Evolutionary conservation across 2,329 filamentous ascomycete genomes (phyloP).

Genomic region (Microcyclospora tardicrescens): DNA sequence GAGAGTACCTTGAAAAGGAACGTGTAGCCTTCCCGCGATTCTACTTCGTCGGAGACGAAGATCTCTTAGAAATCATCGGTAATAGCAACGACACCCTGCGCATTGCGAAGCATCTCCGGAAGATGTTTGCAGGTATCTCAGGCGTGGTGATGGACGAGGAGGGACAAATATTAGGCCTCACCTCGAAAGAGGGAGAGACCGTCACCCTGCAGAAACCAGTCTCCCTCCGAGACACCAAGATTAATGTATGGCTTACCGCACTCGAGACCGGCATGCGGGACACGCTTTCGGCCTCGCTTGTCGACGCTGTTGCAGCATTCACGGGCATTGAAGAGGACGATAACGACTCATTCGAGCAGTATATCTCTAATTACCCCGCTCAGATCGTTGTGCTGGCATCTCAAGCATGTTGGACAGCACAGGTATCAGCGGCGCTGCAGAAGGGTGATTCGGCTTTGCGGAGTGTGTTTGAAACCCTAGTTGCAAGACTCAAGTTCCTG

Average conservation of each 20-base stretch:
- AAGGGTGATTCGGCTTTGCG: slow-evolving; percentile 58
- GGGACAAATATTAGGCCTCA: slow-evolving; percentile 71
- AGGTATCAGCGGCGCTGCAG: slow-evolving; percentile 64
- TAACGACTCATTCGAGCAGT: slow-evolving; percentile 56
- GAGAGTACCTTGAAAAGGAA: slow-evolving; percentile 96
- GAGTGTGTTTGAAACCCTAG: slow-evolving; percentile 64
- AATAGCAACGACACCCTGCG: slow-evolving; percentile 96
- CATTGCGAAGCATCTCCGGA: slow-evolving; percentile 97
- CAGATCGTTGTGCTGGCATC: slow-evolving; percentile 92
- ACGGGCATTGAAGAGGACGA: slow-evolving; percentile 58
- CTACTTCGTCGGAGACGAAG: slow-evolving; percentile 98
- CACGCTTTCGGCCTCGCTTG: slow-evolving; percentile 79
- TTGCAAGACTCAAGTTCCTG: slow-evolving; percentile 71
- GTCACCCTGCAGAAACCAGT: slow-evolving; percentile 83
- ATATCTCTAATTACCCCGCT: slow-evolving; percentile 72
- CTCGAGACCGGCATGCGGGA: slow-evolving; percentile 88
- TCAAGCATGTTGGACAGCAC: slow-evolving; percentile 84
- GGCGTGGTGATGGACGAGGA: slow-evolving; percentile 88
- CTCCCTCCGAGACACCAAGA: slow-evolving; percentile 81
- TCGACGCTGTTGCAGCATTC: slow-evolving; percentile 75
- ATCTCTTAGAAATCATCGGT: slow-evolving; percentile 95
- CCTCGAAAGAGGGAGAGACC: slow-evolving; percentile 86
- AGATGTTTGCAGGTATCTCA: slow-evolving; percentile 97
- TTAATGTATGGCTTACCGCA: slow-evolving; percentile 97
- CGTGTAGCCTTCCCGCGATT: slow-evolving; percentile 95